Evolutionary conservation across 768 basidiomycete genomes (phyloP), one percentile per base, ranked within the genome.

Genomic region (Sporobolomyces roseus): DNA sequence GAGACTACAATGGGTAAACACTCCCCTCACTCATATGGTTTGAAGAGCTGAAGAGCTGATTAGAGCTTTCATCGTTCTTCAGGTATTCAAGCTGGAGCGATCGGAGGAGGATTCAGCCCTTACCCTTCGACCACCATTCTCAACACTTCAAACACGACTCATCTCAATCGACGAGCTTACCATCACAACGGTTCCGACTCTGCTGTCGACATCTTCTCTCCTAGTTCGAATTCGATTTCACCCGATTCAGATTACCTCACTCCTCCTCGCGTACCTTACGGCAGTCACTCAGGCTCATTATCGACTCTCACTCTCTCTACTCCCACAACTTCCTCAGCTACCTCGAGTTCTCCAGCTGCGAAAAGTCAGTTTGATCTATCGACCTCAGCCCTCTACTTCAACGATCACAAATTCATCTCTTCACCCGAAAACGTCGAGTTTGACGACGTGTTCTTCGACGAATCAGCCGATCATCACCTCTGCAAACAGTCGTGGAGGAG

Each of bases 401-500:
- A 36, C 48, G n/a, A 4, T 19, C 55, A 41, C 25, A 53, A 53
- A 30, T 49, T 73, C 62, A 61, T 76, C 12, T 70, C 66, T 66
- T 51, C 59, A 53, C 54, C 68, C 52, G 45, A 62, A 41, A 71
- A 74, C 54, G 61, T 35, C 6, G 73, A 74, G 25, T 27, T 13
- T 41, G 73, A 72, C 64, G 73, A 72, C 62, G 64, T 55, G 41
- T 43, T 72, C 16, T 71, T 66, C 68, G 51, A 69, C 0, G 49
- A 72, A 9, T 46, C 65, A 30, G 80, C 23, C 82, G 87, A 61
- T 87, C 68, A 8, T 35, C 50, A 19, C 12, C 50, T 14, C 45
- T 65, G 61, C 36, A 43, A 79, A 54, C 81, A 83, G 5, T 21
- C 25, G 19, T 90, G 89, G 65, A 86, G 86, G 4, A 73, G 89